Base-by-base conservation (phyloP, 805 yeast species). In the Ogataea trehaloabstinens region DNA sequence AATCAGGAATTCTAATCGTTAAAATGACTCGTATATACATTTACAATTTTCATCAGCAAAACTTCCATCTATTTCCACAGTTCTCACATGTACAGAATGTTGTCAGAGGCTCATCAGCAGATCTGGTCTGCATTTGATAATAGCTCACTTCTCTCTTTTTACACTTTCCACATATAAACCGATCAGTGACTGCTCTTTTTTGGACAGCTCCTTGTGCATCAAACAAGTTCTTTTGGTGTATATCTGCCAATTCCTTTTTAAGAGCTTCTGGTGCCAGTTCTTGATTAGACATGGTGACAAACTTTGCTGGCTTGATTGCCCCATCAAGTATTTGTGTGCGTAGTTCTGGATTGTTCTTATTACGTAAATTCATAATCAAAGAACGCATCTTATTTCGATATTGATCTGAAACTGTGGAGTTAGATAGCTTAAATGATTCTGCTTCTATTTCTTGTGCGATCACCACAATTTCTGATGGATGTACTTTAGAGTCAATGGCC, bases 21-120 rank as follows among this genome's bases (percentile, higher is more conserved):
- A n/a, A n/a, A n/a, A n/a, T n/a, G n/a, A n/a, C n/a, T n/a, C n/a
- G n/a, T n/a, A n/a, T n/a, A n/a, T n/a, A n/a, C n/a, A n/a, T n/a
- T n/a, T n/a, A n/a, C n/a, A n/a, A n/a, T n/a, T n/a, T n/a, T 22
- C 11, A 21, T 51, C 61, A 90, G 22, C 95, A 85, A 60, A 93
- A 93, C 66, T 93, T 93, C 99, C 99, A 93, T 64, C 98, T 78
- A 59, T 93, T 88, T 46, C 98, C 98, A 70, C 99, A 93, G 49
- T 79, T 87, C 57, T 90, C 97, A 70, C 99, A 93, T 3, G 96
- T 90, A 70, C 99, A 93, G 61, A 93, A 93, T 1, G 99, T 93
- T 6, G 99, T 93, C 56, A 93, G 76, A 43, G 99, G 99, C 66
- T 93, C 99, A 78, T 93, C 99, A 15, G 99, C 99, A 41, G 96